A percentile compares a stretch with the other conserved stretches of the same genome.
Evolutionary conservation across 192 early-diverging fungal genomes (phyloP).

Genomic region (Dissophora globulifera): DNA sequence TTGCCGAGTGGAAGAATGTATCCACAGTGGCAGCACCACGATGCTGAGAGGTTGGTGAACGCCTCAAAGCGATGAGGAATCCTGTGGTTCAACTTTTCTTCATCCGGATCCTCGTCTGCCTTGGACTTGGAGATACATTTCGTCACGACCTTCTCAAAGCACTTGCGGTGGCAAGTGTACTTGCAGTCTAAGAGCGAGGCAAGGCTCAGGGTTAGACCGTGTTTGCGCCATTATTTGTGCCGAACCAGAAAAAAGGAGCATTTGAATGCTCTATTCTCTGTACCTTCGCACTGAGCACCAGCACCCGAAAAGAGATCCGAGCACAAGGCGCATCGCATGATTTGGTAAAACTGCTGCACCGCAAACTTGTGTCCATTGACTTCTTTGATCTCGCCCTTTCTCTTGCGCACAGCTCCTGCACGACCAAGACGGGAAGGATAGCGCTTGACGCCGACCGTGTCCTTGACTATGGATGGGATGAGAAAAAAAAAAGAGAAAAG

Average conservation of each 20-base stretch:
- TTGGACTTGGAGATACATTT: conserved; percentile 88
- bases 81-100: conserved; percentile 83
- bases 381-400: conserved; percentile 85
- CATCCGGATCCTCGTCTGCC: conserved; percentile 72
- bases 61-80: conserved; percentile 97
- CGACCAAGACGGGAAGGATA: conserved; percentile 75
- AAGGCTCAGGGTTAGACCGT: too few relatives aligned
- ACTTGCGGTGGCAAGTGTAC: conserved; percentile 93
- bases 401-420: conserved; percentile 79
- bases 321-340: conserved; percentile 98
- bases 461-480: conserved; percentile 57
- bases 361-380: conserved; percentile 96
- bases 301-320: conserved; percentile 91
- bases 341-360: conserved; percentile 90
- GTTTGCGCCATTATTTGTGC: too few relatives aligned
- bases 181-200: conserved; percentile 86
- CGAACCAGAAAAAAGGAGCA: not conserved
- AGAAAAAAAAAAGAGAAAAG: conserved; percentile 11
- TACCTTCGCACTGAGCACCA: conserved; percentile 94
- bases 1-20: conserved; percentile 92
- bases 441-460: conserved; percentile 60
- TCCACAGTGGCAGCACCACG: conserved; percentile 99
- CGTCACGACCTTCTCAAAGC: conserved; percentile 82
- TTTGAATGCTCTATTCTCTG: too few relatives aligned
- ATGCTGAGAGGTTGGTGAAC: conserved; percentile 82